A percentile compares a stretch with the other conserved stretches of the same genome.
Conservation (phyloP, 495 filamentous ascomycete genomes). For the Extremus antarcticus region DNA sequence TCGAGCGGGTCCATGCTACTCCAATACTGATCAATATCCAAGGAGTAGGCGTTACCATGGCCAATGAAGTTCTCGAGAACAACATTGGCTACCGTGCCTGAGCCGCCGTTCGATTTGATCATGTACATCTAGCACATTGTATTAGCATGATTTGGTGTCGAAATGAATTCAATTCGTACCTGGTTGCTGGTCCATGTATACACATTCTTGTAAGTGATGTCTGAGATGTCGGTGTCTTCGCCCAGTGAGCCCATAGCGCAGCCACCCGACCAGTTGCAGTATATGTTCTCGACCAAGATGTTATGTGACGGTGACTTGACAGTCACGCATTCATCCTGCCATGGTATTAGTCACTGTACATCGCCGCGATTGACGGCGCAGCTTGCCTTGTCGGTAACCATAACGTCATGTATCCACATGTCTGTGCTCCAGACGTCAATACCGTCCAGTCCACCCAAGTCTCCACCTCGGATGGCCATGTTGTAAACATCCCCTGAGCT, state of each 20-base stretch:
- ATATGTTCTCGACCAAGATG: constrained; percentile 37
- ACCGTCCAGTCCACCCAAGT: constrained; percentile 30
- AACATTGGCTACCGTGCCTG: constrained; percentile 42
- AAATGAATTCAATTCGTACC: no score
- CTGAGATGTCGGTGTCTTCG: constrained; percentile 18
- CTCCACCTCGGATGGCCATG: constrained; percentile 27
- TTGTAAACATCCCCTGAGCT: constrained; percentile 30
- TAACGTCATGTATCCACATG: constrained; percentile 28
- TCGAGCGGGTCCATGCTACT: constrained; percentile 13
- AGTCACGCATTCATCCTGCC: constrained; percentile 29
- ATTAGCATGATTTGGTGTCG: no score
- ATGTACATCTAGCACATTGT: constrained; percentile 42
- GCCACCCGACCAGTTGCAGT: constrained; percentile 48
- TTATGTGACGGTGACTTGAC: constrained; percentile 20
- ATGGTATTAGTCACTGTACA: neutral
- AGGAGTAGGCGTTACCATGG: constrained; percentile 41
- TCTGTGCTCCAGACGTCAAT: constrained; percentile 28
- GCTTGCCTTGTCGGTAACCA: constrained; percentile 29
- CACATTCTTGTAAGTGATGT: constrained; percentile 23
- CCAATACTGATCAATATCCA: constrained; percentile 49
- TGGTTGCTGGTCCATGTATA: constrained; percentile 37
- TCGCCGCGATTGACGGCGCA: neutral
- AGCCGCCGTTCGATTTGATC: constrained; percentile 52
- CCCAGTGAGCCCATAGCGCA: constrained; percentile 43
- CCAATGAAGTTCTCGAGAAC: constrained; percentile 47